Base-by-base conservation (phyloP, 2,329 filamentous ascomycete genomes). In the Fusarium pseudograminearum region DNA sequence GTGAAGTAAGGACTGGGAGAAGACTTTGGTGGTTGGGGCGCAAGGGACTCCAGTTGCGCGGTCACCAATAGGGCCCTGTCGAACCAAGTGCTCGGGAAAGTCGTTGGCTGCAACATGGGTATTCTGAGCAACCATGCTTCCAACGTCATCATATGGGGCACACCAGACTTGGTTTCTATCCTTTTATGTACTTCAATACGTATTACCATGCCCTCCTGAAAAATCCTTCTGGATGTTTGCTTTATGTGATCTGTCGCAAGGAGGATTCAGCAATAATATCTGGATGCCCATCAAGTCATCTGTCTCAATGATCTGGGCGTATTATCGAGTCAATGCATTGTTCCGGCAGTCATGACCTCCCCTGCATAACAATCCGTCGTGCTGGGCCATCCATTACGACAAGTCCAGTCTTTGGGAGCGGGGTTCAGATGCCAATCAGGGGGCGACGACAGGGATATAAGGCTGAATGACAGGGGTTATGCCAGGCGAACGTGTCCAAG, bases 31-130 rank as follows among this genome's bases (percentile, higher is more conserved):
- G 65, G 61, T 62, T 65, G 64, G 70, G 64, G 59, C 51, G 57
- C 55, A 36, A 60, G 36, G 57, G 54, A 46, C 53, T 61, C 70
- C 62, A 58, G 60, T 63, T 42, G 50, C 30, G 62, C 70, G 73
- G 61, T 71, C 74, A 61, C 73, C 74, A 74, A 76, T 76, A 71
- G 74, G 72, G 47, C 74, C 74, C 40, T 26, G 46, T 51, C 50
- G 64, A 72, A 73, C 74, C 74, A 52, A 64, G 45, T 65, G 57
- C 57, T 70, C 58, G 72, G 73, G 65, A 70, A 65, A 58, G 57
- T 63, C 56, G 46, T 51, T 68, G 63, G 65, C 61, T 61, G 56
- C 50, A 64, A 57, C 62, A 66, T 60, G 69, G 72, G 62, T 64
- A 62, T 56, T 51, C 67, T 61, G 60, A 38, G 57, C 45, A 58